Conservation (phyloP, 2,329 filamentous ascomycete genomes). For the Chaetomium globosum region DNA sequence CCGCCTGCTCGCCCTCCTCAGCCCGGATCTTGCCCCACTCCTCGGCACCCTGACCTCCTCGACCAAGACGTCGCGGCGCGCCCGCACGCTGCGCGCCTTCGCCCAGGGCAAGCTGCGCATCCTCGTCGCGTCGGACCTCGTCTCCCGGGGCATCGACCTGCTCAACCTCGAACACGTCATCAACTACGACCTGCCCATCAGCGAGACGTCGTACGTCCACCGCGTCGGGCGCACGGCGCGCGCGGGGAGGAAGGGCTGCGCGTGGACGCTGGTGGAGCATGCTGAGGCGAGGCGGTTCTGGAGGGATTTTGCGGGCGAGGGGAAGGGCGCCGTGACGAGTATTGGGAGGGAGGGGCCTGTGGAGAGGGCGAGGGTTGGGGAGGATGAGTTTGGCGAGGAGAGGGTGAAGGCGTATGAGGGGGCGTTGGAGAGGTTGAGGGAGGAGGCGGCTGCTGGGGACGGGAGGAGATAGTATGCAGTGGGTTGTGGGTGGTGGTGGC, state of each 20-base stretch:
- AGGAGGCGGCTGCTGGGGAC: conserved; percentile 55
- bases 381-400: conserved; percentile 52
- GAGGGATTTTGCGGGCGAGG: conserved; percentile 70
- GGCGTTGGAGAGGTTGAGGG: conserved; percentile 64
- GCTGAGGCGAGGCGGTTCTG: conserved; percentile 91
- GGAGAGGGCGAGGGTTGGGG: conserved; percentile 52
- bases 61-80: conserved; percentile 70
- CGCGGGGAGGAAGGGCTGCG: conserved; percentile 72
- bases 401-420: conserved; percentile 53
- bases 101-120: conserved; percentile 64
- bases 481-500: not conserved
- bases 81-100: conserved; percentile 70
- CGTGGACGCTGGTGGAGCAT: conserved; percentile 85
- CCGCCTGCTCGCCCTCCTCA: conserved; percentile 71
- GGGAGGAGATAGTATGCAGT: conserved; percentile 29
- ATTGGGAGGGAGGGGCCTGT: conserved; percentile 51
- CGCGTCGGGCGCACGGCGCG: conserved; percentile 88
- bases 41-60: conserved; percentile 77
- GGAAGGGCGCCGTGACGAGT: conserved; percentile 47
- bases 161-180: conserved; percentile 78
- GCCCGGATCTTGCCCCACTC: conserved; percentile 57
- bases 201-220: conserved; percentile 82
- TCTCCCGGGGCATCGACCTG: conserved; percentile 86
- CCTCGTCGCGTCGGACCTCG: conserved; percentile 89
- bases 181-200: conserved; percentile 89